These are phyloP conservation scores for Schizochytrium sp. DNA, from an alignment of 108 stramenopile species.

Conservation along the genomic window DNA sequence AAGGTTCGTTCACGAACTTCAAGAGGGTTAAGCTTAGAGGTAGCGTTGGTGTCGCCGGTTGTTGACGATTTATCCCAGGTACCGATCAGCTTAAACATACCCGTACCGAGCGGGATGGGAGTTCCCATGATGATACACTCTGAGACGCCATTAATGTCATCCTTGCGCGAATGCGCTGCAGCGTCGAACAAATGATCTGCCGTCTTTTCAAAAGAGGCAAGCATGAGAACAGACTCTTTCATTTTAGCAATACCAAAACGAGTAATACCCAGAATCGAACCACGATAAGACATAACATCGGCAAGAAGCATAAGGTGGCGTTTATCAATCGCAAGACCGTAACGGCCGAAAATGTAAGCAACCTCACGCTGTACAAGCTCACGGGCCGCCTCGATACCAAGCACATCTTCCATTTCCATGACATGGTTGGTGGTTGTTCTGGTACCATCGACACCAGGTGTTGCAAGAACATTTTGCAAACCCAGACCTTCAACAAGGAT, in stretches of 20 bases:
- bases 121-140: slow-evolving; percentile 99
- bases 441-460: slow-evolving; percentile 90
- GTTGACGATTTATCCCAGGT: not conserved
- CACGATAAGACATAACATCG: slow-evolving; percentile 95
- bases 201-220: slow-evolving; percentile 99
- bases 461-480: slow-evolving; percentile 92
- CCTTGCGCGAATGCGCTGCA: slow-evolving; percentile 93
- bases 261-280: slow-evolving; percentile 96
- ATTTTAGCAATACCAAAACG: slow-evolving; percentile 98
- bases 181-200: slow-evolving; percentile 99
- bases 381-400: slow-evolving; percentile 98
- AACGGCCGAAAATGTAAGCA: slow-evolving; percentile 92
- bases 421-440: slow-evolving; percentile 94
- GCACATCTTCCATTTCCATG: slow-evolving; percentile 89
- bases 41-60: too few relatives aligned
- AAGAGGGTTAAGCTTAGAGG: not conserved
- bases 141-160: slow-evolving; percentile 95
- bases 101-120: slow-evolving; percentile 96
- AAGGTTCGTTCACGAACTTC: not conserved
- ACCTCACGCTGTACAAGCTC: slow-evolving; percentile 88
- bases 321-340: slow-evolving; percentile 95
- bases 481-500: slow-evolving; percentile 97
- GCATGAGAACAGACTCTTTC: slow-evolving; percentile 96
- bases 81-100: slow-evolving; percentile 87
- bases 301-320: slow-evolving; percentile 93